Conservation (phyloP, 805 yeast species). For the Metschnikowia cubensis region DNA sequence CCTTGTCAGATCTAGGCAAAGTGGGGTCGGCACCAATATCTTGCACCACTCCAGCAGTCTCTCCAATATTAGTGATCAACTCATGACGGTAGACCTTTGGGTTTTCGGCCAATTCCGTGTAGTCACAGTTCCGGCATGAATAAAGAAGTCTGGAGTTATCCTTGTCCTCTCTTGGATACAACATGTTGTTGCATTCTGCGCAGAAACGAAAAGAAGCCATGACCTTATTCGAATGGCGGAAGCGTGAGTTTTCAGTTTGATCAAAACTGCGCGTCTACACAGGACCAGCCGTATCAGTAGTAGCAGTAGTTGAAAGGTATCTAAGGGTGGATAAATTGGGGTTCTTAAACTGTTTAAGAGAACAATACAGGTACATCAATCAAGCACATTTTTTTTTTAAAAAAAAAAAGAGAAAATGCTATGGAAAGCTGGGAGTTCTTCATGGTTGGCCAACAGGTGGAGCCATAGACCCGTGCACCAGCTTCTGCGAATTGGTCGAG, state of each 20-base stretch:
- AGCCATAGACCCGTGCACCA: slow-evolving; percentile 1
- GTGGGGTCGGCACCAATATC: slow-evolving; percentile 98
- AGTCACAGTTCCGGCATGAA: slow-evolving; percentile 92
- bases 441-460: background rate
- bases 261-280: slow-evolving; percentile 2
- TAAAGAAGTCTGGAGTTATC: slow-evolving; percentile 70
- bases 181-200: slow-evolving; percentile 96
- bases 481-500: slow-evolving; percentile 5
- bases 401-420: background rate
- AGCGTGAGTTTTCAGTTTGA: background rate
- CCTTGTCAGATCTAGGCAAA: slow-evolving; percentile 89
- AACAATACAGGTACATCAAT: background rate
- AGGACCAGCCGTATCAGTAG: slow-evolving; percentile 4
- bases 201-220: slow-evolving; percentile 97
- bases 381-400: too few species aligned
- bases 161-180: slow-evolving; percentile 94
- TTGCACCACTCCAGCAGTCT: slow-evolving; percentile 94
- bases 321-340: too few species aligned
- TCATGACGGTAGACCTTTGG: slow-evolving; percentile 91
- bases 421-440: background rate
- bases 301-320: background rate
- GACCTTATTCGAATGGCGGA: background rate
- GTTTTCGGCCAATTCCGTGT: slow-evolving; percentile 85
- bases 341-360: background rate
- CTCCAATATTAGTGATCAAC: slow-evolving; percentile 84